Evolutionary conservation across 2,329 filamentous ascomycete genomes (phyloP).

Genomic region (Colletotrichum karsti): DNA sequence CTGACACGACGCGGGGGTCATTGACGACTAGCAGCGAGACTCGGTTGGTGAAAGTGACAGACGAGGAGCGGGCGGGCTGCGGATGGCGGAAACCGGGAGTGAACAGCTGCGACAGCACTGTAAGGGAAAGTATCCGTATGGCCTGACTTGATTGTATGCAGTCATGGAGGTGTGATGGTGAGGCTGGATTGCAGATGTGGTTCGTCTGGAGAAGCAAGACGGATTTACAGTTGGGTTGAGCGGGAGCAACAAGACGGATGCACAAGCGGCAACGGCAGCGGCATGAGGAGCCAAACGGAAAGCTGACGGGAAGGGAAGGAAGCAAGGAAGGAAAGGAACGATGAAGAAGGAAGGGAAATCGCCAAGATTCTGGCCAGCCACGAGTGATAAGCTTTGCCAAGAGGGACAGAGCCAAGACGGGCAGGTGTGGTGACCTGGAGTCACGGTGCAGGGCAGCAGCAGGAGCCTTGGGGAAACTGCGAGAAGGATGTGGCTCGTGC

Average conservation of each 20-base stretch:
- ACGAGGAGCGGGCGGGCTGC: background rate
- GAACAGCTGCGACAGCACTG: background rate
- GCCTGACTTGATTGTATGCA: background rate
- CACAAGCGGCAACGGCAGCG: background rate
- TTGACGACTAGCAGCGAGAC: background rate
- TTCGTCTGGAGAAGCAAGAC: slow-evolving; percentile 8
- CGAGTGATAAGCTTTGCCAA: slow-evolving; percentile 48
- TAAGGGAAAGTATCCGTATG: background rate
- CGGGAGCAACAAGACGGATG: background rate
- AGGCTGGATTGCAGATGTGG: background rate
- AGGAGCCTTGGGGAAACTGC: slow-evolving; percentile 1
- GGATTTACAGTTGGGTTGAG: background rate
- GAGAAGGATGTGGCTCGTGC: background rate
- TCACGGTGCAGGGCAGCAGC: no score
- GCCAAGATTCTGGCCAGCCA: slow-evolving; percentile 31
- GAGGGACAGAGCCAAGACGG: slow-evolving; percentile 34
- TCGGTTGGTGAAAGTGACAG: background rate
- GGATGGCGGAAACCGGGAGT: background rate
- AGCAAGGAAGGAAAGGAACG: background rate
- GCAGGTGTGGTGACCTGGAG: slow-evolving; percentile 29
- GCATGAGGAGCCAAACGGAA: slow-evolving; percentile 3
- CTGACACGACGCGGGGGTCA: background rate
- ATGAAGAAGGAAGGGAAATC: slow-evolving; percentile 7
- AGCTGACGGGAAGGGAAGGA: background rate
- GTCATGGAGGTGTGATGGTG: background rate